Evolutionary conservation across 2,329 filamentous ascomycete genomes (phyloP).

Genomic region (Bimuria novae-zelandiae): DNA sequence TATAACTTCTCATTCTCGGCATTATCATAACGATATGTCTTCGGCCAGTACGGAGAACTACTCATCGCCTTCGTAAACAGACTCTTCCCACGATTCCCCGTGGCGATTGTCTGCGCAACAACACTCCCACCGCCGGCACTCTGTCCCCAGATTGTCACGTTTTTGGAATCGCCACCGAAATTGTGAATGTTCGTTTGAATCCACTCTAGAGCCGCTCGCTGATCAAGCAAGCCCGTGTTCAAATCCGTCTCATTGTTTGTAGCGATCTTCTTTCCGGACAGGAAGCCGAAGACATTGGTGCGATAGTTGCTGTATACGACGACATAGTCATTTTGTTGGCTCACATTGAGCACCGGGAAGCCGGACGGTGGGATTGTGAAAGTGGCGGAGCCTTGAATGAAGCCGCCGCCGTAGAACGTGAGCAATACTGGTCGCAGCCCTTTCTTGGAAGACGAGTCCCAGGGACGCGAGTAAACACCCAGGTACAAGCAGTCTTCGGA

Average conservation of each 20-base stretch:
- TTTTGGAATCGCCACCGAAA: conserved; percentile 59
- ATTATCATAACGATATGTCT: conserved; percentile 59
- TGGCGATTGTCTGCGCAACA: conserved; percentile 58
- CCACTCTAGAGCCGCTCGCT: conserved; percentile 58
- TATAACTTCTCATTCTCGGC: conserved; percentile 59
- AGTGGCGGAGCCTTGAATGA: conserved; percentile 61
- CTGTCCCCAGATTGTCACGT: conserved; percentile 62
- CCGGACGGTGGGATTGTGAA: conserved; percentile 61
- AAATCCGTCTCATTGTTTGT: conserved; percentile 52
- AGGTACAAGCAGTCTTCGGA: conserved; percentile 68
- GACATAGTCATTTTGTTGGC: conserved; percentile 55
- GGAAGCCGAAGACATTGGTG: conserved; percentile 61
- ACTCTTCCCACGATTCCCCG: conserved; percentile 47
- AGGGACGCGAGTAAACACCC: conserved; percentile 63
- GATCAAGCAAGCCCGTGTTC: conserved; percentile 59
- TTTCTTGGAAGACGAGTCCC: conserved; percentile 42
- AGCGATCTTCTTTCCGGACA: conserved; percentile 56
- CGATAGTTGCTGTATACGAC: conserved; percentile 61
- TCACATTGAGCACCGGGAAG: conserved; percentile 64
- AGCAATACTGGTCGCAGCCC: conserved; percentile 62
- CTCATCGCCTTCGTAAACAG: conserved; percentile 58
- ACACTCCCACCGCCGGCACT: conserved; percentile 60
- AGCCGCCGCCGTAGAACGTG: conserved; percentile 65
- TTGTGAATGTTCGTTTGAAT: conserved; percentile 57
- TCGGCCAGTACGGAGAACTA: conserved; percentile 63